Conservation (phyloP, 306 rosid genomes). For the Pyrus communis region DNA sequence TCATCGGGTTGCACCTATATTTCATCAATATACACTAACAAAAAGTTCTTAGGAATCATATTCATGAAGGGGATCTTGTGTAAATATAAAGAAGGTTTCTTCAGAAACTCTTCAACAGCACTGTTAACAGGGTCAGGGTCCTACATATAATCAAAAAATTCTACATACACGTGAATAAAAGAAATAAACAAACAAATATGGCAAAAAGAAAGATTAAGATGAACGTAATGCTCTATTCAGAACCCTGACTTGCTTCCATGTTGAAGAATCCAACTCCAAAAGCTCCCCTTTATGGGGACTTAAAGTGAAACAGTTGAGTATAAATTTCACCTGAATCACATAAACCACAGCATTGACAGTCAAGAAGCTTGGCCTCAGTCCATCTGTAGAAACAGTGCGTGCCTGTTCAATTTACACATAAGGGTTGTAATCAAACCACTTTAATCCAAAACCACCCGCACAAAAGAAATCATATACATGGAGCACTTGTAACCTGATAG, state of each 20-base stretch:
- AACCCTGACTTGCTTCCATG: slow-evolving; percentile 16
- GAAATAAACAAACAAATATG: neutral
- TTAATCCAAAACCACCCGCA: neutral
- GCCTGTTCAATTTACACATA: slow-evolving; percentile 51
- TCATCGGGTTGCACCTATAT: neutral
- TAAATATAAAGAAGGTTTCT: neutral
- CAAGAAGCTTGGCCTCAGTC: slow-evolving; percentile 85
- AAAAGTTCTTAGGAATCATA: neutral
- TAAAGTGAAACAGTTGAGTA: slow-evolving; percentile 10
- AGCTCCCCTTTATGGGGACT: neutral
- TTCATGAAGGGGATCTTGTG: neutral
- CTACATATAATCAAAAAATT: neutral
- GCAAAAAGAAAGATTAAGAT: neutral
- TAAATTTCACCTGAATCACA: slow-evolving; percentile 77
- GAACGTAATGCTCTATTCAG: neutral
- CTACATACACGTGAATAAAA: neutral
- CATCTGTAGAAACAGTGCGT: slow-evolving; percentile 89
- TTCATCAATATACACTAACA: neutral
- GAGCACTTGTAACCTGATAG: slow-evolving; percentile 57
- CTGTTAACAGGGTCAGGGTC: neutral
- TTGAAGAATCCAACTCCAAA: slow-evolving; percentile 13
- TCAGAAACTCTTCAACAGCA: neutral
- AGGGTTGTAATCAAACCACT: neutral
- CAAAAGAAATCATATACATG: neutral
- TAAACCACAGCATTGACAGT: slow-evolving; percentile 76